A percentile compares a stretch with the other conserved stretches of the same genome.
These are phyloP conservation scores for Phytophthora sansomeana DNA, from an alignment of 352 stramenopile genomes.

Conservation along the genomic window DNA sequence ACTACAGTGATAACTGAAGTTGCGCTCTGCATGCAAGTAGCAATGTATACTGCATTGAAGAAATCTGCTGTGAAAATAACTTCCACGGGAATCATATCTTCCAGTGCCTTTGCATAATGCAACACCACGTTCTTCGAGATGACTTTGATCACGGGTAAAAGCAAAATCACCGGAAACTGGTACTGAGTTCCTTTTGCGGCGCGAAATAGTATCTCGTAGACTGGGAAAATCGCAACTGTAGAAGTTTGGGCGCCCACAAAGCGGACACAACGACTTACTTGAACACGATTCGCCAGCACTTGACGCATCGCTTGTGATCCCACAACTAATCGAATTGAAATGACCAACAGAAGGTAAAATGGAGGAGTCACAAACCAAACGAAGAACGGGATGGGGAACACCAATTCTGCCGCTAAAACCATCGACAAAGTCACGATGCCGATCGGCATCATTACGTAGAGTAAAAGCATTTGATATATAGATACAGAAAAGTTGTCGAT, in stretches of 20 bases:
- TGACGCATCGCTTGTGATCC: slow-evolving; percentile 2
- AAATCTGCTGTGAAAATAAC: slow-evolving; percentile 40
- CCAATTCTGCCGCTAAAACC: slow-evolving; percentile 10
- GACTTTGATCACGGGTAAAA: slow-evolving; percentile 41
- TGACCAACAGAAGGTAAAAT: slow-evolving; percentile 22
- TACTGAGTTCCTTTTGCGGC: slow-evolving; percentile 7
- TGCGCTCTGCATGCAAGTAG: slow-evolving; percentile 33
- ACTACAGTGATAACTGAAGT: slow-evolving; percentile 10
- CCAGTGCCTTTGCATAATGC: slow-evolving; percentile 14
- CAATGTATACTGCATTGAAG: slow-evolving; percentile 41
- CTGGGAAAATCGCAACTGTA: slow-evolving; percentile 30
- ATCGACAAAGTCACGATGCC: slow-evolving; percentile 5
- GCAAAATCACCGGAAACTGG: slow-evolving; percentile 20
- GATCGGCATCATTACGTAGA: slow-evolving; percentile 8
- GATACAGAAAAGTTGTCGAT: slow-evolving; percentile 24
- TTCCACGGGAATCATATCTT: slow-evolving; percentile 30
- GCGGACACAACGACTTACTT: slow-evolving; percentile 19
- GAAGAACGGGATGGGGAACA: slow-evolving; percentile 38
- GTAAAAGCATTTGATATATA: background rate
- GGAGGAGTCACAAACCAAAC: slow-evolving; percentile 10
- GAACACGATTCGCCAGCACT: slow-evolving; percentile 17
- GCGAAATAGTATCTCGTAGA: slow-evolving; percentile 31
- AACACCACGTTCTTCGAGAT: slow-evolving; percentile 30
- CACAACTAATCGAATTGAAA: slow-evolving; percentile 17
- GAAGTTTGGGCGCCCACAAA: slow-evolving; percentile 31